Evolutionary conservation across 164 flowering plant genomes (phyloP).

Genomic region (Berberis thunbergii): DNA sequence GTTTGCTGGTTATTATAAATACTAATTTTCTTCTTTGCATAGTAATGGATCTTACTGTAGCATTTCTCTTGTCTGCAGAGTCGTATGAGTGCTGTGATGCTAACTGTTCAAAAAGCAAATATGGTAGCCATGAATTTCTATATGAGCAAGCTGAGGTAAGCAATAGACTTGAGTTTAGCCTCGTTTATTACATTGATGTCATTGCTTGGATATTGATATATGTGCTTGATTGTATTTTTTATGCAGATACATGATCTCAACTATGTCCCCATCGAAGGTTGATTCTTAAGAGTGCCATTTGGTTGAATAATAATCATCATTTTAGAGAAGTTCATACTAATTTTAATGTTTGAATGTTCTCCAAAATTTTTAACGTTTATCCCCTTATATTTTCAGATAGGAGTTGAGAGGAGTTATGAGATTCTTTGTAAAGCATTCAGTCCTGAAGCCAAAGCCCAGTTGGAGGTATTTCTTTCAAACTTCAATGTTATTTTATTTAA

Average conservation of each 20-base stretch:
- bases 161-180: not conserved
- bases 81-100: constrained; percentile 73
- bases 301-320: not conserved
- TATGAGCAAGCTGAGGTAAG: constrained; percentile 55
- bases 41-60: not conserved
- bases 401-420: constrained; percentile 59
- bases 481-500: too few relatives aligned
- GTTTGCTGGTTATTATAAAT: not conserved
- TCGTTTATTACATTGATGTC: not conserved
- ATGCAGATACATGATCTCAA: constrained; percentile 56
- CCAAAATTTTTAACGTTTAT: not conserved
- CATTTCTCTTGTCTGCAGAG: constrained; percentile 32
- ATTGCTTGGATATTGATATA: not conserved
- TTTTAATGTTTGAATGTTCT: not conserved
- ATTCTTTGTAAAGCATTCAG: constrained; percentile 81
- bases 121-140: constrained; percentile 66
- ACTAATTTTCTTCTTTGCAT: not conserved
- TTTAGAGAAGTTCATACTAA: not conserved
- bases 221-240: not conserved
- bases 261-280: constrained; percentile 76
- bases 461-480: constrained; percentile 37
- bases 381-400: constrained; percentile 33
- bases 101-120: constrained; percentile 86
- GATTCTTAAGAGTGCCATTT: constrained; percentile 42
- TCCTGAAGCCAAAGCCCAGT: constrained; percentile 43